Conservation (phyloP, 441 rosid species). For the Raphanus hybrid region DNA sequence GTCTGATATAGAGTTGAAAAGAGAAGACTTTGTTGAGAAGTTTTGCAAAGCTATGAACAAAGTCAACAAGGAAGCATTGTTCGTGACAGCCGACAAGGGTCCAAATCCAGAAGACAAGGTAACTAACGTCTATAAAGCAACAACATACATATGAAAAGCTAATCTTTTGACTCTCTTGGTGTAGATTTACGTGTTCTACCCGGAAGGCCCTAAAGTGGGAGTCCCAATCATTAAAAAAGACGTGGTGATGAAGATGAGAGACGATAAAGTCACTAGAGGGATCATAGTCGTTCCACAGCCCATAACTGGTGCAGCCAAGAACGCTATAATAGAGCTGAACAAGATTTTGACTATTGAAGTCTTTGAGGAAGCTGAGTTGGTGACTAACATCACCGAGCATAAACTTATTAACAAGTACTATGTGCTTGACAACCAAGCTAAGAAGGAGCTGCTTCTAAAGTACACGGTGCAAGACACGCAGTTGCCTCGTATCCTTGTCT, state of each 20-base stretch:
- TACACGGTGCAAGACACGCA: conserved; percentile 63
- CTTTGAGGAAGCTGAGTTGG: conserved; percentile 64
- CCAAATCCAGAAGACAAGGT: conserved; percentile 58
- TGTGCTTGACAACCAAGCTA: conserved; percentile 54
- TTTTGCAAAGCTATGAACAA: conserved; percentile 41
- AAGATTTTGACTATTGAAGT: conserved; percentile 51
- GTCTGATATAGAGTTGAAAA: conserved; percentile 51
- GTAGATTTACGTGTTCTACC: conserved; percentile 63
- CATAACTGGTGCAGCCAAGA: conserved; percentile 50
- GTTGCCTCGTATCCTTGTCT: conserved; percentile 64
- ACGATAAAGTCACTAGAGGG: conserved; percentile 47
- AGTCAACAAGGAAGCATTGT: conserved; percentile 56
- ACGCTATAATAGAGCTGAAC: conserved; percentile 48
- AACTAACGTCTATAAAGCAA: background rate
- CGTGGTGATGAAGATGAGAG: conserved; percentile 48
- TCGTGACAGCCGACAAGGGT: conserved; percentile 41
- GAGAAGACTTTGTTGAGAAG: conserved; percentile 51
- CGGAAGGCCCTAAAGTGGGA: conserved; percentile 53
- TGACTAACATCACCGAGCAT: conserved; percentile 56
- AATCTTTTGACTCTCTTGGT: background rate
- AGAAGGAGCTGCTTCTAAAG: conserved; percentile 53
- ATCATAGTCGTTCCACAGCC: conserved; percentile 53
- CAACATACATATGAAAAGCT: no score
- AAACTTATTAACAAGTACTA: conserved; percentile 56
- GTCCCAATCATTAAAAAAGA: conserved; percentile 44